These are phyloP conservation scores for Thraustotheca clavata DNA, from an alignment of 352 stramenopile genomes.

Conservation along the genomic window DNA sequence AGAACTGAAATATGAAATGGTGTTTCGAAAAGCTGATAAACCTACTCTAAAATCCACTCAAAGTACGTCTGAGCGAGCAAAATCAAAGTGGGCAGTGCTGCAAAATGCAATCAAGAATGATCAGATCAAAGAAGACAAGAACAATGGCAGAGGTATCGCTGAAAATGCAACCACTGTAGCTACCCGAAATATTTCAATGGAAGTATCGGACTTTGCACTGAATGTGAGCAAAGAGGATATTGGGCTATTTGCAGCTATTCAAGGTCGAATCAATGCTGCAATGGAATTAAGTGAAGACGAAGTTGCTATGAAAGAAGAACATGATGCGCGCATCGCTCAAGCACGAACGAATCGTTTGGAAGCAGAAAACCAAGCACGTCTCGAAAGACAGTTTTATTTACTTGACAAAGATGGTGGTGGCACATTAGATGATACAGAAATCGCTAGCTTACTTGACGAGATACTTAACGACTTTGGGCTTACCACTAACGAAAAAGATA, in stretches of 20 bases:
- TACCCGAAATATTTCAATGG: slow-evolving; percentile 54
- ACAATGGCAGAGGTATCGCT: neutral
- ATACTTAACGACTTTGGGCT: slow-evolving; percentile 61
- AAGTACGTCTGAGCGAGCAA: slow-evolving; percentile 6
- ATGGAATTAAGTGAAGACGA: slow-evolving; percentile 64
- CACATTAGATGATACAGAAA: slow-evolving; percentile 56
- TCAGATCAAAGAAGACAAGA: neutral
- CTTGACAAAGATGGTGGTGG: slow-evolving; percentile 68
- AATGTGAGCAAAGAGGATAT: slow-evolving; percentile 76
- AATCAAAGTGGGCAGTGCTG: slow-evolving; percentile 3
- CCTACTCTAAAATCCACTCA: neutral
- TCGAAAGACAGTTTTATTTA: slow-evolving; percentile 65
- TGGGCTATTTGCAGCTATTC: slow-evolving; percentile 70
- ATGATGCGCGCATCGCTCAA: slow-evolving; percentile 37
- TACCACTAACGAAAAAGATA: slow-evolving; percentile 64
- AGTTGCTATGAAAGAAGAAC: slow-evolving; percentile 39
- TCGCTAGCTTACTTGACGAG: slow-evolving; percentile 49
- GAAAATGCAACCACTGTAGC: slow-evolving; percentile 18
- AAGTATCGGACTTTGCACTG: slow-evolving; percentile 79
- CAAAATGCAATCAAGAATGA: slow-evolving; percentile 4
- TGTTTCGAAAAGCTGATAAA: slow-evolving; percentile 33
- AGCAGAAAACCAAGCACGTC: slow-evolving; percentile 52
- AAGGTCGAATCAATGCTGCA: slow-evolving; percentile 48
- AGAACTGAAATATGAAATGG: slow-evolving; percentile 59
- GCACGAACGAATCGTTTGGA: slow-evolving; percentile 49